Base-by-base conservation (phyloP, 805 yeast species). In the Saturnispora hagleri region DNA sequence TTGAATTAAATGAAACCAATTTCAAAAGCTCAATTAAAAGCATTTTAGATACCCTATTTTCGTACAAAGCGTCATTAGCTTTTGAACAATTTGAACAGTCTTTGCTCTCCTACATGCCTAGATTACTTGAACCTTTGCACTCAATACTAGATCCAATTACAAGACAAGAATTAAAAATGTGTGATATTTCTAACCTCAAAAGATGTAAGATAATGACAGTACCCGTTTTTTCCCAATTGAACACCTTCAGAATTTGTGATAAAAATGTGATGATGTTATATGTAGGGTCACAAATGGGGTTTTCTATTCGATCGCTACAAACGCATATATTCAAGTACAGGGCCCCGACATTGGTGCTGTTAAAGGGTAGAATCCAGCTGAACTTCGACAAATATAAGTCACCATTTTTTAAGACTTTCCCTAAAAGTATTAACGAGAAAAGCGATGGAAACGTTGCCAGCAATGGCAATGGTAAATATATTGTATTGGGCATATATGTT, bases 311-410 rank as follows among this genome's bases (percentile, higher is more conserved):
- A 31, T 84, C 96, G 0, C 76, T 91, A 53, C 96, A 90, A 66
- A 77, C 84, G 51, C 87, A 83, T 56, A 85, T 84, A 0, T 80
- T 88, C 71, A 88, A 89, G 59, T 91, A 97, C 96, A 81, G 79
- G 58, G 93, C 96, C 0, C 96, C 97, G 0, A 79, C 96, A 0
- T 63, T 91, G 1, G 57, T 90, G 8, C 54, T 90, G 0, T 71
- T 91, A 0, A 75, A 80, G 3, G 98, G 97, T 0, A 75, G 73
- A 57, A 63, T 79, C 46, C 63, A 82, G 12, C 28, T 69, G 20
- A 76, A 72, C 51, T 74, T 69, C 49, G 65, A 86, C 33, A 81
- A 77, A 58, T 70, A 69, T 28, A 69, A 69, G 24, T 46, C 38
- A 4, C 3, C 40, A 18, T 84, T 86, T 58, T 71, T 73, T 17